Base-by-base conservation (phyloP, 228 moss, liverwort and hornwort species). In the Sphagnum magellanicum region DNA sequence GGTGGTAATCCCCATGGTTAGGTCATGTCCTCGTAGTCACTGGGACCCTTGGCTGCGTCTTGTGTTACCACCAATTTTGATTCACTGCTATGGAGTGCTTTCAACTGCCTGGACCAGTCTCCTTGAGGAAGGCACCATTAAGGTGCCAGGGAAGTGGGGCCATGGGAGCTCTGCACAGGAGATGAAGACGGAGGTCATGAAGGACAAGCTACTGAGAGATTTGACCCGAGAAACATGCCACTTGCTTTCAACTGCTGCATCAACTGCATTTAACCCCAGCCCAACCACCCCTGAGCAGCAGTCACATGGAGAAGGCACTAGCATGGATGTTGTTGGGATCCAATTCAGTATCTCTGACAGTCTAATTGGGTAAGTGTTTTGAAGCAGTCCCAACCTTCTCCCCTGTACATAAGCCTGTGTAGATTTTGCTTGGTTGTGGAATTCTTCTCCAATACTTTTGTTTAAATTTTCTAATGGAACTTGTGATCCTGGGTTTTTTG, bases 201-300 rank as follows among this genome's bases (percentile, higher is more conserved):
- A 89, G 79, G 98, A 98, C 61, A 98, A 98, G 71, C 73, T 98
- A 32, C 67, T 98, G 73, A 81, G 98, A 51, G 98, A 98, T 79
- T 79, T 98, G 70, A 92, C 94, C 4, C 82, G 98, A 62, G 98
- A 98, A 77, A 90, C 80, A 17, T 98, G 98, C 83, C 79, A 83
- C n/a, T 71, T 98, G 73, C 89, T 98, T 59, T 81, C 92, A 47
- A 73, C 87, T 60, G 83, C 84, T 51, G 90, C 92, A 60, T 85
- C 89, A 16, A 76, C 89, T 16, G 52, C 85, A 75, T 81, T 89
- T 50, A 94, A 93, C 67, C 85, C 89, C 59, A 78, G 86, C 52
- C 75, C 73, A 51, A 77, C 77, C 63, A 77, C 77, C 63, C 79
- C 73, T 51, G 87, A 91, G 59, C 81, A 77, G 70, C 74, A 79